Base-by-base conservation (phyloP, 2,329 filamentous ascomycete species). In the Penicillium glabrum region DNA sequence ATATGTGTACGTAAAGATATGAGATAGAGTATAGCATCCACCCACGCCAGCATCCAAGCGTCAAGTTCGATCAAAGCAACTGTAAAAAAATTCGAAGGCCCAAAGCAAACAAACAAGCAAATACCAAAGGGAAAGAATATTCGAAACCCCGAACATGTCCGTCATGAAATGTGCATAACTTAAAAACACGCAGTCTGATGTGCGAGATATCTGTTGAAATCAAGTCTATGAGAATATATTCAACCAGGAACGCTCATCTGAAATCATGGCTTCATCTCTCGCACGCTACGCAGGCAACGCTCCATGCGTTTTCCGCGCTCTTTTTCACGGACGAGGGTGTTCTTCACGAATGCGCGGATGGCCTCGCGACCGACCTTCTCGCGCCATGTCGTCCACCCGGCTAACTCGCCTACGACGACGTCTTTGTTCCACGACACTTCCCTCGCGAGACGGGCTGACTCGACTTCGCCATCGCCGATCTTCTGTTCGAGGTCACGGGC, bases 371-470 rank as follows among this genome's bases (percentile, higher is more conserved):
- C 92, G 77, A 90, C 86, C 67, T 84, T 86, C 63, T 91, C 90
- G 68, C 96, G 87, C 78, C 92, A 85, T 41, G 96, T 91, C 69
- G 96, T 93, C 91, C 95, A 99, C 16, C 90, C 92, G 0, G 95
- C 95, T 54, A 99, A 75, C 77, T 99, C 95, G 1, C 86, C 83
- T 7, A 96, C 93, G 24, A 98, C 93, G 14, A 93, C 91, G 73
- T 96, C 91, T 76, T 97, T 93, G 47, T 93, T 96, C 73, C 95
- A 96, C 49, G 91, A 81, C 54, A 99, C 79, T 74, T 99, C 95
- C 51, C 86, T 86, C 0, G 89, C 88, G n/a, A 96, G 75, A 44
- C 86, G 84, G 21, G 88, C 84, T 11, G 90, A 83, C 70, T 97
- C 91, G 19, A 81, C 75, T 61, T 88, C 84, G 23, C 85, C 86